Evolutionary conservation across 805 yeast genomes (phyloP).

Genomic region (Teunomyces cretensis): DNA sequence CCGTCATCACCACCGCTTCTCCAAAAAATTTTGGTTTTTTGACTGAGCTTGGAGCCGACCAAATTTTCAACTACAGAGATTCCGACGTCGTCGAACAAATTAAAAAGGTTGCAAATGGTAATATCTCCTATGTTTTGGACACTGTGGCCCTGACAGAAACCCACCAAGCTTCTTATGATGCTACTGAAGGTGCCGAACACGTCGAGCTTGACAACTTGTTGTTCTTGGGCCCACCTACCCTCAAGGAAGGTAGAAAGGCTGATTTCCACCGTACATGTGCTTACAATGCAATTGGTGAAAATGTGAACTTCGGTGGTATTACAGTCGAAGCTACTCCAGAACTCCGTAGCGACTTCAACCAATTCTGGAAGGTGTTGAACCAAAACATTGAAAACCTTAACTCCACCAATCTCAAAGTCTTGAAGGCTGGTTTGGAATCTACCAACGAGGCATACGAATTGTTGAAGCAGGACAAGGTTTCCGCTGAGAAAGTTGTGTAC

Average conservation of each 20-base stretch:
- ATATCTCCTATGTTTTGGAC: conserved; percentile 28
- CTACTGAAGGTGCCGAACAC: conserved; percentile 22
- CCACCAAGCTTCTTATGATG: conserved; percentile 27
- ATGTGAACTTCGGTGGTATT: not conserved
- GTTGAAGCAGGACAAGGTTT: conserved; percentile 33
- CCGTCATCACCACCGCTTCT: conserved; percentile 29
- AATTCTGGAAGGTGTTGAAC: conserved; percentile 27
- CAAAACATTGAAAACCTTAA: conserved; percentile 14
- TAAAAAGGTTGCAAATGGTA: conserved; percentile 14
- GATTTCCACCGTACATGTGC: conserved; percentile 5
- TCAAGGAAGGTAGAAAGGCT: conserved; percentile 6
- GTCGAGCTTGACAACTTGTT: conserved; percentile 12
- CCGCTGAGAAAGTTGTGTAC: conserved; percentile 46
- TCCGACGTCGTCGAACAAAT: conserved; percentile 23
- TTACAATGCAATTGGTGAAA: conserved; percentile 8
- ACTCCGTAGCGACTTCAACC: conserved; percentile 8
- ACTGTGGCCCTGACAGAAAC: conserved; percentile 21
- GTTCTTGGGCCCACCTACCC: not conserved
- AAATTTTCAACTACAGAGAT: conserved; percentile 28
- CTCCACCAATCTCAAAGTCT: conserved; percentile 22
- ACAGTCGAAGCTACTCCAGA: conserved; percentile 2
- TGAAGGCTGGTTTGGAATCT: conserved; percentile 25
- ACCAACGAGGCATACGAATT: conserved; percentile 37
- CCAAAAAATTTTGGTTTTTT: conserved; percentile 22
- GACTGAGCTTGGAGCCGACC: conserved; percentile 29